Evolutionary conservation across 208 protist genomes (phyloP).

Genomic region (Tritrichomonas foetus): DNA sequence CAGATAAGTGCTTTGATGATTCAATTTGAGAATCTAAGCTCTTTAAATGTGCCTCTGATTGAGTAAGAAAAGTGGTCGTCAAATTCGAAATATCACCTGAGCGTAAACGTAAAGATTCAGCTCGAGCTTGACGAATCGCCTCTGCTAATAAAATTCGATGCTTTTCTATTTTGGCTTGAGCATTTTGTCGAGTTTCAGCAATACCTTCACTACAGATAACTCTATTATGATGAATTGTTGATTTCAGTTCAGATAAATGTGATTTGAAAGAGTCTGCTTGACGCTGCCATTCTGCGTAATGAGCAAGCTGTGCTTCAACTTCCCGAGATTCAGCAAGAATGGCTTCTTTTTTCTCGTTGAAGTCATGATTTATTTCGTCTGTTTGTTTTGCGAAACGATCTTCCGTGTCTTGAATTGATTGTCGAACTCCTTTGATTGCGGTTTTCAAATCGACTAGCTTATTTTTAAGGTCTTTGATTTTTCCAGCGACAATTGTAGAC

Average conservation of each 20-base stretch:
- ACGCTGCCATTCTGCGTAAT: constrained; percentile 20
- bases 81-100: background rate
- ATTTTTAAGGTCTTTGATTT: constrained; percentile 7
- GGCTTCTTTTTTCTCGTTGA: background rate
- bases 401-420: background rate
- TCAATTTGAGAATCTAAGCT: background rate
- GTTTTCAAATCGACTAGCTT: background rate
- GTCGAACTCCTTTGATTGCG: background rate
- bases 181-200: background rate
- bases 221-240: constrained; percentile 27
- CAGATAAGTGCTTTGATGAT: background rate
- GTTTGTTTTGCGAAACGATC: background rate
- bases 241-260: constrained; percentile 36
- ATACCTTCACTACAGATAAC: constrained; percentile 3
- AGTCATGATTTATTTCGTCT: background rate
- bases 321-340: background rate
- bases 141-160: background rate
- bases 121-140: background rate
- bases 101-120: background rate
- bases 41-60: background rate
- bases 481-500: too few relatives aligned
- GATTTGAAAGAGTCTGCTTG: background rate
- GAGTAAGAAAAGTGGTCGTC: background rate
- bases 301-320: background rate
- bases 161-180: constrained; percentile 22